phyloP scores from a whole-genome alignment of 208 protist genomes.

The Acanthamoeba castellanii region DNA sequence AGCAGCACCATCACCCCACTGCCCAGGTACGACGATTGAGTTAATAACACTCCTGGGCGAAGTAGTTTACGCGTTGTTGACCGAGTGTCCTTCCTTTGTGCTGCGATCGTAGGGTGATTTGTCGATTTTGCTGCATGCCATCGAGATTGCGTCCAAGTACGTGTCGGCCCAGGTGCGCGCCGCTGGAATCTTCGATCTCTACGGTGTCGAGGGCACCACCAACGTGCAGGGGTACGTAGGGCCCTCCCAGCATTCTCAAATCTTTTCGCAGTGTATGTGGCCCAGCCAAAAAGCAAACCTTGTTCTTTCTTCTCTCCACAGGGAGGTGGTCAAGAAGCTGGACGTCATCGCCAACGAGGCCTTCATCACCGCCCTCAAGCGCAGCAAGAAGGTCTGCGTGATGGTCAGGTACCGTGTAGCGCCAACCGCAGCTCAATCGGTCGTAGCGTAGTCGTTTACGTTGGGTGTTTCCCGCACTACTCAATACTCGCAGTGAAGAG shows the following conservation, averaged over 20 bases:
- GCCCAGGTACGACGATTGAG: neutral
- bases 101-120: neutral
- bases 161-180: constrained; percentile 26
- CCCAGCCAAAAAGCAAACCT: neutral
- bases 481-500: constrained; percentile 78
- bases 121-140: constrained; percentile 66
- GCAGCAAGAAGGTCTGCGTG: constrained; percentile 72
- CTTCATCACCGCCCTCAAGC: constrained; percentile 83
- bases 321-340: constrained; percentile 91
- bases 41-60: too few relatives aligned
- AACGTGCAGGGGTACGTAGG: constrained; percentile 32
- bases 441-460: too few relatives aligned
- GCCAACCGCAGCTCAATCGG: too few relatives aligned
- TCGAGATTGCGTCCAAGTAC: constrained; percentile 45
- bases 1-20: constrained; percentile 45
- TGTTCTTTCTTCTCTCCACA: neutral
- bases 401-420: neutral
- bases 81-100: neutral
- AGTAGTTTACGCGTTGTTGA: neutral
- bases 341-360: constrained; percentile 91
- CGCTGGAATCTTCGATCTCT: constrained; percentile 58
- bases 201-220: neutral
- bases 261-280: neutral
- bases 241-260: neutral
- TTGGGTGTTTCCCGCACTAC: neutral